These are phyloP conservation scores for Torulaspora globosa DNA, from an alignment of 1,139 yeast species.

Conservation along the genomic window DNA sequence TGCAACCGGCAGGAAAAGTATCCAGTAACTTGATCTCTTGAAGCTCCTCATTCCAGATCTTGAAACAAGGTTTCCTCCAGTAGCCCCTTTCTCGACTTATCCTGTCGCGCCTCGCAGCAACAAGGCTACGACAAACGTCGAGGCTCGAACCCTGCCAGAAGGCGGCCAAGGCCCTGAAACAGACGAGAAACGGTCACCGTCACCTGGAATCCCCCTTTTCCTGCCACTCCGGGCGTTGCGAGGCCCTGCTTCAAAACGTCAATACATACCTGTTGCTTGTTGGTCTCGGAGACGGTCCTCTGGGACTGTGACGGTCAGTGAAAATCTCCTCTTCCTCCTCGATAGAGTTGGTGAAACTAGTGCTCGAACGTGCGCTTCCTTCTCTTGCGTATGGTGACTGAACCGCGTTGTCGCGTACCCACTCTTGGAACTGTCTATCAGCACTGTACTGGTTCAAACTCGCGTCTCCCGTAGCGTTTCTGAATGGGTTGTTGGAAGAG, in stretches of 20 bases:
- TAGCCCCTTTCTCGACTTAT: constrained; percentile 1
- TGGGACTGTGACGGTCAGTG: constrained; percentile 2
- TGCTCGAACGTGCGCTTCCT: constrained; percentile 17
- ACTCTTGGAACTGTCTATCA: constrained; percentile 43
- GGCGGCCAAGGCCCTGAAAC: too few species aligned
- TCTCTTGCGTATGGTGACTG: constrained; percentile 12
- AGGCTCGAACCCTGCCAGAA: not conserved
- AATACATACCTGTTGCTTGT: constrained; percentile 10
- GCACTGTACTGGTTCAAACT: constrained; percentile 18
- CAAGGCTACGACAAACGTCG: not conserved
- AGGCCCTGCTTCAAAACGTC: not conserved
- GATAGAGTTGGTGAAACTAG: constrained; percentile 18
- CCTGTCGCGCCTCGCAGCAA: constrained; percentile 1
- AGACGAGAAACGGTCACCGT: too few species aligned
- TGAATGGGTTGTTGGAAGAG: constrained; percentile 57
- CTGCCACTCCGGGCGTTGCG: not conserved
- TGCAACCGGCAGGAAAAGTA: not conserved
- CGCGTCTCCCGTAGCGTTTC: constrained; percentile 30
- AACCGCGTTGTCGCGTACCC: constrained; percentile 46
- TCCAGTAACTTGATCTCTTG: too few species aligned
- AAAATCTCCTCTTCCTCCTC: constrained; percentile 15
- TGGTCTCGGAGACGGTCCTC: constrained; percentile 2
- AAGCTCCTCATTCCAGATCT: not conserved
- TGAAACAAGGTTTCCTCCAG: constrained; percentile 4
- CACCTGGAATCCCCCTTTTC: not conserved